Conservation (phyloP, 179 eudicot species). For the Beta lomatogona region DNA sequence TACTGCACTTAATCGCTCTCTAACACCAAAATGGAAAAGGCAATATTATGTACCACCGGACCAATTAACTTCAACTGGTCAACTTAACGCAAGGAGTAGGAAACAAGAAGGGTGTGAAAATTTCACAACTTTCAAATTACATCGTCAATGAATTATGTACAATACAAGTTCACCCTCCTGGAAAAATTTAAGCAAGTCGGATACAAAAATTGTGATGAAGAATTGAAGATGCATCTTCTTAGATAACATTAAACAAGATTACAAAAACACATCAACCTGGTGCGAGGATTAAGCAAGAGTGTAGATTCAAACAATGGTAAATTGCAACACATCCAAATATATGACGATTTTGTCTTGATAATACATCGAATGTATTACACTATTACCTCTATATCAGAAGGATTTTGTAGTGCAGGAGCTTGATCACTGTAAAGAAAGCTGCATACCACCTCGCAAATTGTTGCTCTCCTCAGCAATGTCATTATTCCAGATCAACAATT, state of each 20-base stretch:
- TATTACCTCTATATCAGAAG: not conserved
- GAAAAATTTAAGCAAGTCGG: too few relatives aligned
- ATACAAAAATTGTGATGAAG: too few relatives aligned
- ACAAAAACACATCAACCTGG: not conserved
- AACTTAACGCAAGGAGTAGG: too few relatives aligned
- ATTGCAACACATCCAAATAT: not conserved
- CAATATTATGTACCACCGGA: too few relatives aligned
- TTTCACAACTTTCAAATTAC: too few relatives aligned
- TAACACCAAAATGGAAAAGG: too few relatives aligned
- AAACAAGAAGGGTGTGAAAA: too few relatives aligned
- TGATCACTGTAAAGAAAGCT: slow-evolving; percentile 6
- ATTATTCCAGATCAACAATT: not conserved
- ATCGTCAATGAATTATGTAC: too few relatives aligned
- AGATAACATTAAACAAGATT: not conserved
- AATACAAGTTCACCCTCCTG: too few relatives aligned
- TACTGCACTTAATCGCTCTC: too few relatives aligned
- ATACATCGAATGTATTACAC: not conserved
- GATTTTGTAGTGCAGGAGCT: not conserved
- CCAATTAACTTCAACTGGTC: too few relatives aligned
- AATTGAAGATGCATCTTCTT: not conserved
- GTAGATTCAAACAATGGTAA: not conserved
- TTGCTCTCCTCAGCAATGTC: not conserved
- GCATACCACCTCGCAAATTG: not conserved
- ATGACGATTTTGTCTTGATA: not conserved
- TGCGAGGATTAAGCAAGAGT: not conserved